Evolutionary conservation across 805 yeast genomes (phyloP).

Genomic region (Spathaspora passalidarum): DNA sequence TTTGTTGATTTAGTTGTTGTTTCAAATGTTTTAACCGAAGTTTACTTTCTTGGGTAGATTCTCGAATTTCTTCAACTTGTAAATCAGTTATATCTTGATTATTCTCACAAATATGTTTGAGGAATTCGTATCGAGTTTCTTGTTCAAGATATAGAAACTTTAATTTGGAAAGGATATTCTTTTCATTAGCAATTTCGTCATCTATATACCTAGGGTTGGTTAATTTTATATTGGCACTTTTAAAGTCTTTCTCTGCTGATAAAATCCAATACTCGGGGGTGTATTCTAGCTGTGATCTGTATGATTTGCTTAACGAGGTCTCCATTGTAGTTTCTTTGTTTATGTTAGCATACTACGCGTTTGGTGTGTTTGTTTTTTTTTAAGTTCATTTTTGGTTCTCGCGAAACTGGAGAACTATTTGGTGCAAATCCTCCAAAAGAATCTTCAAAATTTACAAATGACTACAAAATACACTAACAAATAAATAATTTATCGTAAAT

Average conservation of each 20-base stretch:
- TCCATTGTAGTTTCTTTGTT: neutral
- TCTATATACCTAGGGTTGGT: constrained; percentile 29
- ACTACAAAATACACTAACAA: no score
- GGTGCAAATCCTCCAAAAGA: no score
- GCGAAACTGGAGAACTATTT: no score
- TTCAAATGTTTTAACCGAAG: constrained; percentile 22
- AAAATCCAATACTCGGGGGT: neutral
- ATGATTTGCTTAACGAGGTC: neutral
- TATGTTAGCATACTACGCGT: no score
- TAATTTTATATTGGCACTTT: constrained; percentile 9
- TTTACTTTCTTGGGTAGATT: constrained; percentile 14
- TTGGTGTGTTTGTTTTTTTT: no score
- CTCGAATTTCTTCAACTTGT: neutral
- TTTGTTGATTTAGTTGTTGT: constrained; percentile 22
- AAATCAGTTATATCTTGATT: neutral
- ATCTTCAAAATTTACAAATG: no score
- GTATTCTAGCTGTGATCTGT: neutral
- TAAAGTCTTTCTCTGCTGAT: constrained; percentile 14
- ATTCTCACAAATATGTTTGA: constrained; percentile 45
- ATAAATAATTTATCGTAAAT: neutral
- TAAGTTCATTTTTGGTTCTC: no score
- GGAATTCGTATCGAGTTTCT: constrained; percentile 66
- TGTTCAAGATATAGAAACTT: constrained; percentile 69
- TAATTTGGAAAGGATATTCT: constrained; percentile 48
- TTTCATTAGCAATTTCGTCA: constrained; percentile 34